Base-by-base conservation (phyloP, 345 rosid species). In the Noccaea caerulescens region DNA sequence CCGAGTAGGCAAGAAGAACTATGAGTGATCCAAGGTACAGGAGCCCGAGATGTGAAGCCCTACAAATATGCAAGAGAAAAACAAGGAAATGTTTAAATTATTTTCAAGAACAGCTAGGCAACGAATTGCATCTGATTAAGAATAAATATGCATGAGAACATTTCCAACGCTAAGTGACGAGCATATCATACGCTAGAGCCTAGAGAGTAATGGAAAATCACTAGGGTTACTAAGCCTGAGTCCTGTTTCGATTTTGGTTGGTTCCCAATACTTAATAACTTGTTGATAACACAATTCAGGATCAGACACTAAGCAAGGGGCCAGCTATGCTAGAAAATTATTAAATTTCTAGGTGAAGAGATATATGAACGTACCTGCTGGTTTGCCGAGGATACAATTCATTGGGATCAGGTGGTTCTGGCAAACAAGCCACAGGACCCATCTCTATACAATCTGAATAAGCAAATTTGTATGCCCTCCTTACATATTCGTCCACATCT, bases 401-500 rank as follows among this genome's bases (percentile, higher is more conserved):
- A 69, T 84, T 87, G 51, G 98, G 98, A 71, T 89, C 93, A 37
- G 99, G 99, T 39, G 99, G 99, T 58, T 90, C 98, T 2, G 98
- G 98, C 63, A 87, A 82, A 82, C 88, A 92, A 66, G 92, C 85
- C 81, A 90, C 75, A 42, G 97, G 96, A 66, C 97, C 98, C 81
- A 95, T 76, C 81, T 95, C 99, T 65, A 95, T 85, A 76, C 97
- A 88, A 80, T 95, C 99, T 56, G 95, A 84, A 81, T 95, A 92
- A 42, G 99, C 99, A 88, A 95, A 95, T 75, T 88, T 95, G 73
- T 95, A 95, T 37, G 99, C 97, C 79, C 84, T 87, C 57, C 98
- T 84, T 27, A 95, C 99, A 87, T 95, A 95, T 77, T 92, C 99
- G 72, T 95, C 99, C 71, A 95, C 93, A 80, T 95, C 93, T 78